These are phyloP conservation scores for Fusarium sp. DNA, from an alignment of 2,329 filamentous ascomycete species.

Conservation along the genomic window DNA sequence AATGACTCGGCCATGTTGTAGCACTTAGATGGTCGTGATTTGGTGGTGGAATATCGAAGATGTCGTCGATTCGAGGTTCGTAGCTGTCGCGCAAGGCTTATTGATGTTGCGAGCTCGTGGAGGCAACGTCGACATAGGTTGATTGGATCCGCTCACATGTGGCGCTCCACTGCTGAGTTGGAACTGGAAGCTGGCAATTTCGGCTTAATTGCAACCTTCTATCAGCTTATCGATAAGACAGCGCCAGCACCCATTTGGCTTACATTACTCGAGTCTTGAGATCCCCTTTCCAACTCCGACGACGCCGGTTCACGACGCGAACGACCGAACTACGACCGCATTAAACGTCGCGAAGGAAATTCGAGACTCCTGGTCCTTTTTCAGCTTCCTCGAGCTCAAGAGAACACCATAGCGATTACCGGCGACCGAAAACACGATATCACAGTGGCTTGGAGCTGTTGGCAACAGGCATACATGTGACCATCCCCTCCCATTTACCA, in stretches of 20 bases:
- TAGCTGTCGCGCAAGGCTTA: conserved; percentile 21
- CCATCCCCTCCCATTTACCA: conserved; percentile 42
- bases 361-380: conserved; percentile 3
- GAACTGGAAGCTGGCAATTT: conserved; percentile 38
- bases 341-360: conserved; percentile 31
- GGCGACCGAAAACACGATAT: conserved; percentile 36
- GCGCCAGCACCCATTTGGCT: conserved; percentile 31
- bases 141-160: conserved; percentile 39
- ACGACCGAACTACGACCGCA: conserved; percentile 36
- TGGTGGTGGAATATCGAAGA: not conserved
- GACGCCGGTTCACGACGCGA: conserved; percentile 44
- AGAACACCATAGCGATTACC: conserved; percentile 20
- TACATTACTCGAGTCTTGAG: conserved; percentile 46
- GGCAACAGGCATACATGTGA: conserved; percentile 49
- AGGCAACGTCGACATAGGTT: conserved; percentile 32
- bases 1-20: conserved; percentile 50
- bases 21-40: not conserved
- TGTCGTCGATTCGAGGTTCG: conserved; percentile 10
- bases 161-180: conserved; percentile 18
- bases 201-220: conserved; percentile 48
- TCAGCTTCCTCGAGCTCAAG: conserved; percentile 2
- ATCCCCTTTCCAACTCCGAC: conserved; percentile 50
- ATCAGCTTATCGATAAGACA: conserved; percentile 47
- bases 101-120: conserved; percentile 31
- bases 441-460: conserved; percentile 39